phyloP scores from a whole-genome alignment of 169 alveolate species.

The Toxoplasma gondii region DNA sequence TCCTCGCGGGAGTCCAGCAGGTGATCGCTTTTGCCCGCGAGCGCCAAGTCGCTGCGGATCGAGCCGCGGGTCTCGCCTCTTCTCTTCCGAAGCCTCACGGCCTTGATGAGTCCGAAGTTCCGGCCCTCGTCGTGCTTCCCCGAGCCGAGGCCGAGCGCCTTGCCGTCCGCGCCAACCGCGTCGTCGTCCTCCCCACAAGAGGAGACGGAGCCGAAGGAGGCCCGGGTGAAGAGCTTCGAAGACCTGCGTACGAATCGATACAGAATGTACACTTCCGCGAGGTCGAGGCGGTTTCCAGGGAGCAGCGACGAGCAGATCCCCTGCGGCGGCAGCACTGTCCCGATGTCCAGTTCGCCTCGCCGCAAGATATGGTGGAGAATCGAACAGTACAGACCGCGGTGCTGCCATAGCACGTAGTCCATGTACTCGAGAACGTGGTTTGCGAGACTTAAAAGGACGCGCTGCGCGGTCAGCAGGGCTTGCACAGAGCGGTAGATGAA shows the following conservation, averaged over 20 bases:
- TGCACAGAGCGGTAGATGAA: conserved; percentile 31
- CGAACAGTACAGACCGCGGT: conserved; percentile 56
- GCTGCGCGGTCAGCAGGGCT: conserved; percentile 65
- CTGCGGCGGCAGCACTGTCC: conserved; percentile 55
- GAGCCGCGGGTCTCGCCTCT: no score
- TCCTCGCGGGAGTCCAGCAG: no score
- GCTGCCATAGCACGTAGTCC: conserved; percentile 59
- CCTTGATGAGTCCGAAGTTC: not conserved
- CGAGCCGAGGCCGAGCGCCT: not conserved
- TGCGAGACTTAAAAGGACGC: conserved; percentile 63
- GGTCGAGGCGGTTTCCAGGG: not conserved
- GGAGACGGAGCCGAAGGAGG: conserved; percentile 19
- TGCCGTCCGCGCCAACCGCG: not conserved
- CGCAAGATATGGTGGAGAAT: conserved; percentile 51
- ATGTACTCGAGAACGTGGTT: conserved; percentile 54
- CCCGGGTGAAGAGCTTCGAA: not conserved
- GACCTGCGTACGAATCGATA: not conserved
- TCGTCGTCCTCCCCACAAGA: not conserved
- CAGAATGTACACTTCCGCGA: not conserved
- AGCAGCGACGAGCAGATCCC: not conserved
- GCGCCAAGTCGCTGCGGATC: no score
- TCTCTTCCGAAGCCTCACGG: not conserved
- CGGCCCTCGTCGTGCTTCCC: not conserved
- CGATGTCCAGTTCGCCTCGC: conserved; percentile 66
- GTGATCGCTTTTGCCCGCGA: no score